Conservation (phyloP, 2,329 filamentous ascomycete species). For the Stemphylium vesicarium region DNA sequence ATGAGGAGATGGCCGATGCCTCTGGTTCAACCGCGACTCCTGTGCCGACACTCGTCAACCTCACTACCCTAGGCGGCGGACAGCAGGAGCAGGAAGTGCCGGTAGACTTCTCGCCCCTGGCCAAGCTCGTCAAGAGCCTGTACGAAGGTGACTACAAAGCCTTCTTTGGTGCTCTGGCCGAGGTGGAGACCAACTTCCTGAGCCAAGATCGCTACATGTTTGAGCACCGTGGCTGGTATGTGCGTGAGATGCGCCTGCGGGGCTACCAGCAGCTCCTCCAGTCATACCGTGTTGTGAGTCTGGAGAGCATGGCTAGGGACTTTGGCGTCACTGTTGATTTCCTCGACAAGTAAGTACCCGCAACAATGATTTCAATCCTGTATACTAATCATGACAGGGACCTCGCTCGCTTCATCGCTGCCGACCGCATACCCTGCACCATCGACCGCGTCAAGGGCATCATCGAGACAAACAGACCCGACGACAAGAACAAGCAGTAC, state of each 20-base stretch:
- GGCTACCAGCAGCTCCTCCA: conserved; percentile 97
- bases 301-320: conserved; percentile 95
- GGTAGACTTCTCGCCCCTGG: conserved; percentile 87
- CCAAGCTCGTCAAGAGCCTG: conserved; percentile 85
- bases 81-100: conserved; percentile 80
- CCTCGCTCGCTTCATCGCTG: conserved; percentile 95
- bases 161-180: conserved; percentile 88
- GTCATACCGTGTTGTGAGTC: conserved; percentile 95
- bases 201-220: conserved; percentile 93
- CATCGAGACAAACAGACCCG: conserved; percentile 96
- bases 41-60: conserved; percentile 77
- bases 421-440: conserved; percentile 91
- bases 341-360: conserved; percentile 77
- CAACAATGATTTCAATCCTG: background rate
- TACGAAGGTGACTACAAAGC: conserved; percentile 94
- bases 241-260: conserved; percentile 95
- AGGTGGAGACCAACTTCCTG: conserved; percentile 92
- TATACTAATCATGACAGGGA: conserved; percentile 64
- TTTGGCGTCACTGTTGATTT: conserved; percentile 98
- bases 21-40: conserved; percentile 57
- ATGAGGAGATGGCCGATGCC: conserved; percentile 75
- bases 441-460: conserved; percentile 97
- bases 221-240: conserved; percentile 96
- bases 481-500: conserved; percentile 99
- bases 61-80: conserved; percentile 83